phyloP scores from a whole-genome alignment of 2,329 filamentous ascomycete genomes.

The Ophiocordyceps polyrhachis-furcata region DNA sequence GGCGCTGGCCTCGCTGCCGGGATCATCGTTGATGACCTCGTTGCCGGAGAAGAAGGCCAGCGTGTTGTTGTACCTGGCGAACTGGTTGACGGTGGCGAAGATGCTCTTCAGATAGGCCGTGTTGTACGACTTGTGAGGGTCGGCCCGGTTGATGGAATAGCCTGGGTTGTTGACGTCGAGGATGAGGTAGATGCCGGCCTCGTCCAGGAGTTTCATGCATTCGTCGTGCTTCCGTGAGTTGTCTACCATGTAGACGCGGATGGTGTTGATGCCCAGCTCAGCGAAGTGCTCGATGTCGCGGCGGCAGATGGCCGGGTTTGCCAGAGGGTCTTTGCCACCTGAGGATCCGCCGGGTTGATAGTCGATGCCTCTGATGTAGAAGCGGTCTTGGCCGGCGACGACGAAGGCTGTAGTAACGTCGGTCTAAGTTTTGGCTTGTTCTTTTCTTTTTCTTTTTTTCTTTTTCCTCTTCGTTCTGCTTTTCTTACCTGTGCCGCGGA shows the following conservation, averaged over 20 bases:
- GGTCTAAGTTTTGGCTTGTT: too few relatives aligned
- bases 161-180: slow-evolving; percentile 79
- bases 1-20: slow-evolving; percentile 43
- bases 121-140: slow-evolving; percentile 67
- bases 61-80: slow-evolving; percentile 69
- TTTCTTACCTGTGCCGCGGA: too few relatives aligned
- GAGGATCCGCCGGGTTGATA: too few relatives aligned
- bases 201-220: slow-evolving; percentile 66
- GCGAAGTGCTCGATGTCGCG: slow-evolving; percentile 71
- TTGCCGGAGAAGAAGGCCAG: slow-evolving; percentile 74
- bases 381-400: too few relatives aligned
- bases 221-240: slow-evolving; percentile 65
- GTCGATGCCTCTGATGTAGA: too few relatives aligned
- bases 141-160: slow-evolving; percentile 85
- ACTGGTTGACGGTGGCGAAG: slow-evolving; percentile 76
- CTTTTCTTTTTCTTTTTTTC: too few relatives aligned
- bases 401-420: too few relatives aligned
- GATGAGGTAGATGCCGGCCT: slow-evolving; percentile 81
- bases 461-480: too few relatives aligned
- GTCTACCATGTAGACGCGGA: slow-evolving; percentile 86
- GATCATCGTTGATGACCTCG: slow-evolving; percentile 55
- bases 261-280: slow-evolving; percentile 72
- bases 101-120: slow-evolving; percentile 64
- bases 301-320: too few relatives aligned
- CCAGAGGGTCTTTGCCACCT: too few relatives aligned